Conservation (phyloP, 1,284 basidiomycete species). For the Heliocybe sulcata region DNA sequence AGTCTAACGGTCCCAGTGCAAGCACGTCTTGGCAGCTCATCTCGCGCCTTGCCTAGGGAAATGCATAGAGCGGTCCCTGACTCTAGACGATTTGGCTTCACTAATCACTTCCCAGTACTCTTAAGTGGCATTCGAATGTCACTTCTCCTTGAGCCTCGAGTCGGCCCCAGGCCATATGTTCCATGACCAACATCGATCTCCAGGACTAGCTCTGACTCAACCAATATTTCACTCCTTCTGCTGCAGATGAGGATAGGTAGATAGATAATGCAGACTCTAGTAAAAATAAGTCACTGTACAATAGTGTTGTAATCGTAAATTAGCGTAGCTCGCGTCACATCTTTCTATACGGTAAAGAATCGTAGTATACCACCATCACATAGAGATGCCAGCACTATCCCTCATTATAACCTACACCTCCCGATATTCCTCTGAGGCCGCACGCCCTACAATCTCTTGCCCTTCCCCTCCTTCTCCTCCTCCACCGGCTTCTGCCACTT, state of each 20-base stretch:
- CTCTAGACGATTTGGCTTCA: conserved; percentile 37
- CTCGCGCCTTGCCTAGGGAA: conserved; percentile 47
- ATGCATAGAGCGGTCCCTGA: conserved; percentile 40
- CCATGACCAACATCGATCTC: too few species aligned
- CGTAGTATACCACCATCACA: too few species aligned
- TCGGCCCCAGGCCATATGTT: too few species aligned
- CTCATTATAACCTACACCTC: too few species aligned
- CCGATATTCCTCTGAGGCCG: too few species aligned
- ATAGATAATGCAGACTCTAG: not conserved
- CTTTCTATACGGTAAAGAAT: too few species aligned
- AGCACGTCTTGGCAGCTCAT: conserved; percentile 63
- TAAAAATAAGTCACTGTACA: not conserved
- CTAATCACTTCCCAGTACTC: conserved; percentile 16
- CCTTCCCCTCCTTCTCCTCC: conserved; percentile 8
- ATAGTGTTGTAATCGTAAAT: not conserved
- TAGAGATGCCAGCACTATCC: too few species aligned
- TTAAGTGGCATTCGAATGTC: too few species aligned
- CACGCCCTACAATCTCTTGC: not conserved
- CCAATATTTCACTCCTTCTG: too few species aligned
- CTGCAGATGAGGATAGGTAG: too few species aligned
- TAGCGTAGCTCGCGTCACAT: conserved; percentile 1
- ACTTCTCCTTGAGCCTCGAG: too few species aligned
- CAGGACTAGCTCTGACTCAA: too few species aligned
- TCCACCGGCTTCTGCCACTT: conserved; percentile 12
- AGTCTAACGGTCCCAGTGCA: conserved; percentile 44